Evolutionary conservation across 1,139 yeast genomes (phyloP), one percentile per base, ranked within the genome.

Genomic region (Taphrina wiesneri): DNA sequence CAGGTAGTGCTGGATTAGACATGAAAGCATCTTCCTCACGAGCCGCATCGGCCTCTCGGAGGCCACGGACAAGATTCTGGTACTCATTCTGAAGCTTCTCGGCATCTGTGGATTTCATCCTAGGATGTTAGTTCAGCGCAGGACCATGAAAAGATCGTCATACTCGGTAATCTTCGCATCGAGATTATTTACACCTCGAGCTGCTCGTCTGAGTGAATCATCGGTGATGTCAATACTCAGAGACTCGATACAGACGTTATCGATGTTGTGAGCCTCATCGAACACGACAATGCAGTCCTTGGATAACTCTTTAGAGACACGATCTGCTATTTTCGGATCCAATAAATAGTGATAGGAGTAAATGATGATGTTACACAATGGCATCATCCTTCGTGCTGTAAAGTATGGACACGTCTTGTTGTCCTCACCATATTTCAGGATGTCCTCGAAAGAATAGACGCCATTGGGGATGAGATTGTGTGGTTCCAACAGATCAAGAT

Each of bases 241-340:
- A 0, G 99, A 89, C 76, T 93, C 99, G 69, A 93, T 93, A 79
- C 99, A 93, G 67, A 93, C 99, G 80, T 93, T 93, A 82, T 93
- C 72, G 67, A 93, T 93, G 77, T 93, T 93, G 77, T 93, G 99
- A 62, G 99, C 99, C 78, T 93, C 99, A 78, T 93, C 99, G 75
- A 93, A 93, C 59, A 93, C 95, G 70, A 93, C 89, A 68, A 93
- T 93, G 67, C 96, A 84, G 74, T 93, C 99, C 72, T 92, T 90
- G 17, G 96, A 89, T 65, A 93, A 82, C 74, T 95, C 98, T 70
- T 83, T 85, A 3, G 98, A 92, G 28, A 93, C 99, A 67, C 99
- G 80, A 70, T 92, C 98, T 2, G 98, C 96, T 75, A 93, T 93
- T 74, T 95, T 93, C 30, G 99, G 99, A 76, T 93, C 99, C 70